Evolutionary conservation across 805 yeast species (phyloP).

Genomic region (Candida corydali): DNA sequence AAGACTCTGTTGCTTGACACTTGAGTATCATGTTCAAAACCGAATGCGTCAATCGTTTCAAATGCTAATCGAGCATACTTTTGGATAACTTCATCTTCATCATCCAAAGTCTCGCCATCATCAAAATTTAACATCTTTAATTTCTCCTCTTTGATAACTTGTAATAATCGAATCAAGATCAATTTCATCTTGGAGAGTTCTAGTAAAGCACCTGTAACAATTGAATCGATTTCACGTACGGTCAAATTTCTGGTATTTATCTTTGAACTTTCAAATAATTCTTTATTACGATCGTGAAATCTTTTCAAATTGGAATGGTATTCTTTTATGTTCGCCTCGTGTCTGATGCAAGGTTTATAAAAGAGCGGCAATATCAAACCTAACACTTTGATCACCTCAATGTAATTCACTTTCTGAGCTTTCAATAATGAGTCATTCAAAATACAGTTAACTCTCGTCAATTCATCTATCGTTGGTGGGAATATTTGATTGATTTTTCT

Average conservation of each 20-base stretch:
- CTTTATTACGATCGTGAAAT: constrained; percentile 22
- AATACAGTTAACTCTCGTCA: constrained; percentile 83
- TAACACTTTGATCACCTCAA: constrained; percentile 75
- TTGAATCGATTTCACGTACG: constrained; percentile 29
- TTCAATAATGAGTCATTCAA: constrained; percentile 68
- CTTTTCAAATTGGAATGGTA: constrained; percentile 52
- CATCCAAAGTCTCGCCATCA: background rate
- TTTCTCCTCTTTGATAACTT: constrained; percentile 27
- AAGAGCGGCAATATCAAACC: constrained; percentile 84
- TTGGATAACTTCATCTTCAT: constrained; percentile 3
- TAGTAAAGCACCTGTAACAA: constrained; percentile 60
- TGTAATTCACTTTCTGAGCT: constrained; percentile 66
- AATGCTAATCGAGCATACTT: constrained; percentile 48
- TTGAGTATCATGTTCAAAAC: constrained; percentile 35
- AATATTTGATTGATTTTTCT: constrained; percentile 74
- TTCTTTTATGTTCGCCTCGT: constrained; percentile 82
- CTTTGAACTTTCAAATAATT: constrained; percentile 22
- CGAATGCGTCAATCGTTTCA: constrained; percentile 79
- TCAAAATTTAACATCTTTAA: background rate
- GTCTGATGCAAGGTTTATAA: constrained; percentile 88
- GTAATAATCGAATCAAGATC: constrained; percentile 58
- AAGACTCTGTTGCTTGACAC: constrained; percentile 55
- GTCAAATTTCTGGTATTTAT: constrained; percentile 29
- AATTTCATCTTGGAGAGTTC: constrained; percentile 70
- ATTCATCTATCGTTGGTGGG: constrained; percentile 95